A percentile compares a stretch with the other conserved stretches of the same genome.
Evolutionary conservation across 805 yeast genomes (phyloP).

Genomic region (Ogataea methylovora): DNA sequence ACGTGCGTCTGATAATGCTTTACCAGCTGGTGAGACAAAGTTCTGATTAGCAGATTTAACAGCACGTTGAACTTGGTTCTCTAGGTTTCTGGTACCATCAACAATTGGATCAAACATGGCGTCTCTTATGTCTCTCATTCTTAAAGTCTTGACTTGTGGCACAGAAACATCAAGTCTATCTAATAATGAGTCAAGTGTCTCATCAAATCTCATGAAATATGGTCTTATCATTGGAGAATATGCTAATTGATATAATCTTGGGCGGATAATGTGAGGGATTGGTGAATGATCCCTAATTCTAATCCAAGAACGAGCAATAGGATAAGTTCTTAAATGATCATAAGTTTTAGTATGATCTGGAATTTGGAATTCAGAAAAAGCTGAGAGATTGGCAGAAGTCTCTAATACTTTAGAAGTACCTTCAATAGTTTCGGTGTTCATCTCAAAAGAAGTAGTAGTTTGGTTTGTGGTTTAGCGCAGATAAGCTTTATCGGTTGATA

Average conservation of each 20-base stretch:
- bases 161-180: slow-evolving; percentile 45
- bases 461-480: too few species aligned
- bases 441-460: too few species aligned
- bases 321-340: slow-evolving; percentile 39
- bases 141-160: slow-evolving; percentile 53
- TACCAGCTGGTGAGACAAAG: slow-evolving; percentile 41
- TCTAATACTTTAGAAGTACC: slow-evolving; percentile 4
- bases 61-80: slow-evolving; percentile 22
- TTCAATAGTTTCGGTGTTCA: slow-evolving; percentile 4
- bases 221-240: slow-evolving; percentile 14
- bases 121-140: slow-evolving; percentile 39
- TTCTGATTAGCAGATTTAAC: slow-evolving; percentile 22
- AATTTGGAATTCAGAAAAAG: slow-evolving; percentile 1
- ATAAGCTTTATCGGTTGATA: too few species aligned
- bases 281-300: slow-evolving; percentile 19
- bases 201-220: slow-evolving; percentile 32
- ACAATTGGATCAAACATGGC: slow-evolving; percentile 46
- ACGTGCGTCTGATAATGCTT: slow-evolving; percentile 39
- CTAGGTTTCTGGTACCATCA: slow-evolving; percentile 30
- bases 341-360: slow-evolving; percentile 24
- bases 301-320: slow-evolving; percentile 33
- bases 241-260: slow-evolving; percentile 15
- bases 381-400: background rate
- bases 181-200: slow-evolving; percentile 48
- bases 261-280: slow-evolving; percentile 17